phyloP scores from a whole-genome alignment of 2,329 filamentous ascomycete genomes.

The Thelonectria rubi region DNA sequence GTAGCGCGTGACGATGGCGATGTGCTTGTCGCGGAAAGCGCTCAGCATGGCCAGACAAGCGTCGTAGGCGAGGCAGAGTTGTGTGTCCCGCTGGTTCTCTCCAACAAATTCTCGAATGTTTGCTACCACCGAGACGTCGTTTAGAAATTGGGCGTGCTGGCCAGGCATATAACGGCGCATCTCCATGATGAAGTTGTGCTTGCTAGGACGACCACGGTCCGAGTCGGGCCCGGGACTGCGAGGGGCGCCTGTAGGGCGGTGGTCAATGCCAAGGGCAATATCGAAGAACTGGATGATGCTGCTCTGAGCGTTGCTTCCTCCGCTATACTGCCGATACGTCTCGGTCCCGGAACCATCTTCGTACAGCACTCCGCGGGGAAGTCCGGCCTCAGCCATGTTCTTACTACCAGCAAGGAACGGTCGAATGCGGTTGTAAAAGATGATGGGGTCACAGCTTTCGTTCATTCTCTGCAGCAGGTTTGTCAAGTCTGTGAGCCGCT shows the following conservation, averaged over 20 bases:
- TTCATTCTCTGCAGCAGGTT: slow-evolving; percentile 87
- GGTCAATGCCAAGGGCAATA: slow-evolving; percentile 86
- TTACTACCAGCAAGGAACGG: slow-evolving; percentile 96
- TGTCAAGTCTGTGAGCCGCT: slow-evolving; percentile 86
- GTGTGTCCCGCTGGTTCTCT: slow-evolving; percentile 64
- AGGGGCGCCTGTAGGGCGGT: slow-evolving; percentile 86
- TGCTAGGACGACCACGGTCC: slow-evolving; percentile 54
- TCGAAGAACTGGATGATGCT: slow-evolving; percentile 98
- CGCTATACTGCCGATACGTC: slow-evolving; percentile 84
- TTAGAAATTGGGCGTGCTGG: slow-evolving; percentile 86
- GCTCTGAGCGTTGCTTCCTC: slow-evolving; percentile 96
- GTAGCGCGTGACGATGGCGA: slow-evolving; percentile 94
- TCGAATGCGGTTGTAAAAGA: slow-evolving; percentile 96
- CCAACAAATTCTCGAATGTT: slow-evolving; percentile 90
- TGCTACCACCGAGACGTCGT: slow-evolving; percentile 79
- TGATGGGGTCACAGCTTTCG: slow-evolving; percentile 90
- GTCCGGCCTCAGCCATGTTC: slow-evolving; percentile 94
- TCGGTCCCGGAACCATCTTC: slow-evolving; percentile 77
- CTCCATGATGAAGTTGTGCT: slow-evolving; percentile 91
- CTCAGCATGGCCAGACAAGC: slow-evolving; percentile 79
- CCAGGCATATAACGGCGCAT: slow-evolving; percentile 99
- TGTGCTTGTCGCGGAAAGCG: slow-evolving; percentile 88
- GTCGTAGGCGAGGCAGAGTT: slow-evolving; percentile 84
- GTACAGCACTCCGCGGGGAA: slow-evolving; percentile 88
- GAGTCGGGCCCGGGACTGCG: slow-evolving; percentile 54